phyloP scores from a whole-genome alignment of 2,329 filamentous ascomycete species.

The Trichoderma polysporum region DNA sequence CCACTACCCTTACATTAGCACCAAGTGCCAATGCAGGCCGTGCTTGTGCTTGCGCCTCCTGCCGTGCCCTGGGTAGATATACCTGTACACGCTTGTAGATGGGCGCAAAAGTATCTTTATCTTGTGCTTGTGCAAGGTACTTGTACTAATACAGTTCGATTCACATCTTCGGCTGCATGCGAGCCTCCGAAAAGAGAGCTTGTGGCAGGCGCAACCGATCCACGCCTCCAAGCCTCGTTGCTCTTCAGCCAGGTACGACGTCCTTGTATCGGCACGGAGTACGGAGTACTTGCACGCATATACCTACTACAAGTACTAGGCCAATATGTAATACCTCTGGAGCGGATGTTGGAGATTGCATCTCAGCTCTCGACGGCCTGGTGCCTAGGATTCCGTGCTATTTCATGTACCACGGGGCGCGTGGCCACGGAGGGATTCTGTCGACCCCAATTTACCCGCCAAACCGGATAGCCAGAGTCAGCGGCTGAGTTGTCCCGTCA shows the following conservation, averaged over 20 bases:
- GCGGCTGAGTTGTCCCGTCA: neutral
- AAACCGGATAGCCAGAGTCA: conserved; percentile 1
- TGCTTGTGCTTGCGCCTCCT: neutral
- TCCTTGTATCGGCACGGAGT: neutral
- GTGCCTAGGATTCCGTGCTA: neutral
- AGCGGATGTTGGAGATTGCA: neutral
- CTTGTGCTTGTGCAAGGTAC: neutral
- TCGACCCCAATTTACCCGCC: conserved; percentile 12
- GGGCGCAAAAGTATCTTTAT: neutral
- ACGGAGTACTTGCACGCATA: neutral
- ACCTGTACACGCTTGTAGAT: neutral
- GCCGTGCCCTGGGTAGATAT: neutral
- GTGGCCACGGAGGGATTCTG: neutral
- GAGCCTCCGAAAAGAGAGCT: neutral
- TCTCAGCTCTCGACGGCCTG: neutral
- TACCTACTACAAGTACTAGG: neutral
- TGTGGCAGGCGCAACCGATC: neutral
- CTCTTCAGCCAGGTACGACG: neutral
- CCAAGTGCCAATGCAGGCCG: conserved; percentile 7
- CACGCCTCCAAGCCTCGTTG: neutral
- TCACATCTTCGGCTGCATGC: conserved; percentile 10
- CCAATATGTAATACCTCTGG: neutral
- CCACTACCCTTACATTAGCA: conserved; percentile 13
- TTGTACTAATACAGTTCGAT: neutral
- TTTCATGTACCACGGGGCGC: neutral